Evolutionary conservation across 73 alveolate species (phyloP).

Genomic region (Uronychia setigera): DNA sequence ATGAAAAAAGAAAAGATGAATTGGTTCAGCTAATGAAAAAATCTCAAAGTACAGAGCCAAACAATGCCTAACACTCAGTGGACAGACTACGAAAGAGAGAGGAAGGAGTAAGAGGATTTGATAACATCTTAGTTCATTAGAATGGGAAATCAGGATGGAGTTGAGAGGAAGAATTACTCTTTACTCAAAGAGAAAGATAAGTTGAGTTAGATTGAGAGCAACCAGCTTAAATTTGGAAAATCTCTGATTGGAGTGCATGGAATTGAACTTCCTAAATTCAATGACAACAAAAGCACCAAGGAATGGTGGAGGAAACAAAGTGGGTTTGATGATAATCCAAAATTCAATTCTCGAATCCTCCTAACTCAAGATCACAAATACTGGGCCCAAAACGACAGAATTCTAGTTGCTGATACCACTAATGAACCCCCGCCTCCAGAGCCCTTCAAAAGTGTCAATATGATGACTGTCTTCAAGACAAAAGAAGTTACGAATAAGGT

Average conservation of each 20-base stretch:
- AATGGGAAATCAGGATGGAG: not conserved
- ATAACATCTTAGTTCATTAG: not conserved
- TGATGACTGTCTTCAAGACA: not conserved
- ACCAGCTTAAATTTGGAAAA: slow-evolving; percentile 18
- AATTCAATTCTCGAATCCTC: not conserved
- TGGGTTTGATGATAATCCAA: not conserved
- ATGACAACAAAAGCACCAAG: slow-evolving; percentile 28
- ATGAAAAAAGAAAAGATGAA: no score
- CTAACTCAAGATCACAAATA: not conserved
- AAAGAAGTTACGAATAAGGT: slow-evolving; percentile 27
- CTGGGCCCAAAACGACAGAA: not conserved
- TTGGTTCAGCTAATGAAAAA: no score
- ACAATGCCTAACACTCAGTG: no score
- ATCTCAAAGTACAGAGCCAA: no score
- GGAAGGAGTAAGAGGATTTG: not conserved
- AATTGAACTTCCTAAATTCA: slow-evolving; percentile 73
- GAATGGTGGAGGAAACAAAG: not conserved
- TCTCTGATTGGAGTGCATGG: slow-evolving; percentile 74
- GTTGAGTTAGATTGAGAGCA: not conserved
- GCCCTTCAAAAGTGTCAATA: not conserved
- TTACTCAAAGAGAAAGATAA: not conserved
- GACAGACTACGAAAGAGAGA: not conserved
- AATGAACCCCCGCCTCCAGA: not conserved
- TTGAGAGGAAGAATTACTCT: not conserved
- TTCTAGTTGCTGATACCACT: not conserved